Evolutionary conservation across 108 stramenopile genomes (phyloP).

Genomic region (Epipyxis sp.): DNA sequence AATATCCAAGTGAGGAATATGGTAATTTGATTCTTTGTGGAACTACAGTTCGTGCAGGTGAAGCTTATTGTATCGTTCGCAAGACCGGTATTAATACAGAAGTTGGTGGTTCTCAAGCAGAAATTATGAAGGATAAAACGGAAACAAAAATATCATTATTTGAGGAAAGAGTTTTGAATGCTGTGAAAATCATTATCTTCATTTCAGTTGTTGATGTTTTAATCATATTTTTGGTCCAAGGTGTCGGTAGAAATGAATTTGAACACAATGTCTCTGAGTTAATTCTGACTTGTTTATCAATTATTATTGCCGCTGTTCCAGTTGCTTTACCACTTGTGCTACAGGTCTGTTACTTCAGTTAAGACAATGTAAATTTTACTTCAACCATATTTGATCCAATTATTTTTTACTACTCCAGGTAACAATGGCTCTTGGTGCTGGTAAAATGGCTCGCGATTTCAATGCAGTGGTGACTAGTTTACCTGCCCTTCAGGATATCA

Average conservation of each 20-base stretch:
- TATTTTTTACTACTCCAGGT: too few relatives aligned
- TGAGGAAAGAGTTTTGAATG: slow-evolving; percentile 64
- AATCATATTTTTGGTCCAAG: slow-evolving; percentile 54
- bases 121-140: slow-evolving; percentile 67
- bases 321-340: slow-evolving; percentile 74
- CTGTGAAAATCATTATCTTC: slow-evolving; percentile 62
- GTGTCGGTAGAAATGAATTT: slow-evolving; percentile 12
- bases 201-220: slow-evolving; percentile 56
- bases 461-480: slow-evolving; percentile 73
- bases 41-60: slow-evolving; percentile 64
- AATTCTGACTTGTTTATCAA: slow-evolving; percentile 45
- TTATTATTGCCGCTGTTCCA: slow-evolving; percentile 76
- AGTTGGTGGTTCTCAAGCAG: slow-evolving; percentile 64
- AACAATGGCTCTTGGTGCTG: slow-evolving; percentile 74
- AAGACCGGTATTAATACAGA: slow-evolving; percentile 67
- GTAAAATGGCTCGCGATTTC: slow-evolving; percentile 67
- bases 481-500: slow-evolving; percentile 80
- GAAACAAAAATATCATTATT: slow-evolving; percentile 63
- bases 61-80: slow-evolving; percentile 62
- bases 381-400: background rate
- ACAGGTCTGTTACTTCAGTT: too few relatives aligned
- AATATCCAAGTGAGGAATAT: slow-evolving; percentile 45
- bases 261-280: background rate
- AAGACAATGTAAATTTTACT: background rate
- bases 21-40: slow-evolving; percentile 59